Base-by-base conservation (phyloP, 2,329 filamentous ascomycete species). In the Lachnellula subtilissima region DNA sequence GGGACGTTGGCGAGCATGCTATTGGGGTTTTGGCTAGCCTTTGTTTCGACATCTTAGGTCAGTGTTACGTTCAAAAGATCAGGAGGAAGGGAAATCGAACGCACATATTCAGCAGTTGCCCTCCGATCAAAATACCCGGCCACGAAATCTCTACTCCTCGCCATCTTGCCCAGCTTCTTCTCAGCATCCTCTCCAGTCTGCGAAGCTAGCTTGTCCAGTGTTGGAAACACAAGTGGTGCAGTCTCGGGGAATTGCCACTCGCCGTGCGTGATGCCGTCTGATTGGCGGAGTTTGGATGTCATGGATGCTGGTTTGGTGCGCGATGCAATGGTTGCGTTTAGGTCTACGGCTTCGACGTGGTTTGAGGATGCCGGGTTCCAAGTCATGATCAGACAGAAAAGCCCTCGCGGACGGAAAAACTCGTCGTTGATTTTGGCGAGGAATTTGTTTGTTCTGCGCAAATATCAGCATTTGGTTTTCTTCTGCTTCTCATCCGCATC, bases 341-440 rank as follows among this genome's bases (percentile, higher is more conserved):
- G 42, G 22, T 45, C 19, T 5, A 45, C 12, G 22, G 11, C 19
- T 19, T 45, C 42, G 42, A 22, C 19, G 12, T 23, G n/a, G 19
- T 45, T 3, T 12, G 42, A 19, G 5, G 46, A 23, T 23, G 52
- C 50, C 1, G 55, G 55, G 17, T 49, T 42, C 55, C 55, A 57
- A 8, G 55, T 57, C 50, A 84, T 75, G 37, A 85, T 71, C 40
- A 80, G 69, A 54, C 73, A 76, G 66, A 76, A 79, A 0, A 84
- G 71, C 0, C 82, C 82, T 1, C 74, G 74, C 0, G 82, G 81
- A 42, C 72, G 75, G 65, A 85, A 85, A 54, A 82, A 75, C 2
- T 78, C 71, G 9, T 75, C 71, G 62, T 85, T 85, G 59, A 82
- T 73, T 47, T 72, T 68, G 59, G 82, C 75, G 9, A 85, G 73